Evolutionary conservation across 352 stramenopile species (phyloP), one percentile per base, ranked within the genome.

Genomic region (Phytophthora europaea): DNA sequence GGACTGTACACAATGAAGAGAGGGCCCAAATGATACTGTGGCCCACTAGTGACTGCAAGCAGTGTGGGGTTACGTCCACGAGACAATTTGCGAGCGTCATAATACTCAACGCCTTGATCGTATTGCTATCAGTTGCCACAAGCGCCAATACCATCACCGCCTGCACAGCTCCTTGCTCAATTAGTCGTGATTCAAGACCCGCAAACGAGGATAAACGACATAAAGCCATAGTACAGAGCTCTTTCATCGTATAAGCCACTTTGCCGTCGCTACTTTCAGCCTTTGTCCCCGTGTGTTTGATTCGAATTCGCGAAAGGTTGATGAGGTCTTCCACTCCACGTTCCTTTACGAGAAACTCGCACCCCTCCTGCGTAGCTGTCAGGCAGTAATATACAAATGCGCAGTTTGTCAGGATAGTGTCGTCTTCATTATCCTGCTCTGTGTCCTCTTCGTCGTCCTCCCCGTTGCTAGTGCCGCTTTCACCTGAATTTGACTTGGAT

Each of bases 31-130:
- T 90, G 63, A 94, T 82, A 2, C 88, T 87, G 59, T 94, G 83
- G 2, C 91, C 88, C 48, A 94, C 76, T 54, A 95, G 73, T 5
- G 86, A 84, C 13, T 85, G 82, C 40, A 80, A 76, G 36, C 88
- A 95, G 57, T 87, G 72, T 50, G 90, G 88, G 6, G 71, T 75
- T 50, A 78, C 72, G 52, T 84, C 76, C 13, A 90, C 82, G 4
- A 95, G 80, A 52, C 88, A 95, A 66, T 95, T 95, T 43, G 85
- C 85, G 3, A 95, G 75, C 6, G 79, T 90, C 73, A 93, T 92
- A 65, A 93, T 79, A 45, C 87, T 93, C 23, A 93, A 60, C 15
- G 81, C 75, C 64, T 94, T 95, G 77, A 94, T 93, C 6, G 61
- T 70, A 1, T 74, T 43, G 28, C 69, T 89, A 66, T 94, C 87